Conservation (phyloP, 805 yeast species). For the Zygosaccharomyces lentus region DNA sequence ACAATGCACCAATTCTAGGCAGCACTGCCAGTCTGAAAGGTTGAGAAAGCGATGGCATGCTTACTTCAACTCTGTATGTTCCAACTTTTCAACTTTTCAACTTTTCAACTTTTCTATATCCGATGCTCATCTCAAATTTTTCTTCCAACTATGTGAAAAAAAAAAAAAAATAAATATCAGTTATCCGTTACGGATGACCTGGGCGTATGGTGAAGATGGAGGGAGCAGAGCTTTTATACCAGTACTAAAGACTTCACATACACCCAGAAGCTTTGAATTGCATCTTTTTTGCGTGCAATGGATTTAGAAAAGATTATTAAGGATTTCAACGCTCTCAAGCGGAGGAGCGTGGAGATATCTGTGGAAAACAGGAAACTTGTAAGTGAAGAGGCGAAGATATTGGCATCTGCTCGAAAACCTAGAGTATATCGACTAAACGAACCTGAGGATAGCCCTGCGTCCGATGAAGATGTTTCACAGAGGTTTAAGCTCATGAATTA, state of each 20-base stretch:
- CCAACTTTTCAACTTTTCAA: not conserved
- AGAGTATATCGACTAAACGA: slow-evolving; percentile 25
- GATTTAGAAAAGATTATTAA: slow-evolving; percentile 13
- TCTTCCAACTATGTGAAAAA: not conserved
- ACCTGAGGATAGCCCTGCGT: not conserved
- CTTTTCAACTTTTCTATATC: not conserved
- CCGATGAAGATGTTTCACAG: slow-evolving; percentile 5
- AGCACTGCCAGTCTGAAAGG: slow-evolving; percentile 34
- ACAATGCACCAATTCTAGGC: slow-evolving; percentile 32
- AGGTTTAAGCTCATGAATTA: slow-evolving; percentile 18
- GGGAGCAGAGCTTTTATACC: not conserved
- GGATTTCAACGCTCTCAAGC: slow-evolving; percentile 19
- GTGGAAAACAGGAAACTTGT: slow-evolving; percentile 24
- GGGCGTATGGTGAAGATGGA: not conserved
- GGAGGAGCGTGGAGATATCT: slow-evolving; percentile 16
- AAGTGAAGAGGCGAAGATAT: slow-evolving; percentile 14
- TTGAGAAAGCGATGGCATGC: slow-evolving; percentile 34
- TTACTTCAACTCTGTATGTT: not conserved
- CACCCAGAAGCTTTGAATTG: not conserved
- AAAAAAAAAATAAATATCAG: not conserved
- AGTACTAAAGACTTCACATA: not conserved
- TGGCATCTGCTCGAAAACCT: slow-evolving; percentile 18
- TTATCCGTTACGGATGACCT: slow-evolving; percentile 6
- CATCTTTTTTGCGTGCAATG: not conserved
- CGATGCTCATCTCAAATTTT: slow-evolving; percentile 18